phyloP scores from a whole-genome alignment of 192 early-diverging fungal species.

The Dissophora globulifera region DNA sequence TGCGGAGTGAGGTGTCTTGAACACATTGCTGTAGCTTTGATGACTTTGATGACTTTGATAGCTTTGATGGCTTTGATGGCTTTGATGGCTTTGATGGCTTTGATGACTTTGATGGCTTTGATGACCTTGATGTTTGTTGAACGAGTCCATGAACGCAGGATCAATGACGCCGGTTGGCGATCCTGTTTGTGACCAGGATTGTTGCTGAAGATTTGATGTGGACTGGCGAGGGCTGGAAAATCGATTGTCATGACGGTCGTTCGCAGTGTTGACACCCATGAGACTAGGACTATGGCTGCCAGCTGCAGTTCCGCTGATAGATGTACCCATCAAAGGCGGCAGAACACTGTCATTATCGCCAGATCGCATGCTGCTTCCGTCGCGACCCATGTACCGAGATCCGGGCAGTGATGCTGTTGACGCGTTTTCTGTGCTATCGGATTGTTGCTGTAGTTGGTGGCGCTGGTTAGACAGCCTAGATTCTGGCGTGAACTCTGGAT shows the following conservation, averaged over 20 bases:
- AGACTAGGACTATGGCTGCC: conserved; percentile 13
- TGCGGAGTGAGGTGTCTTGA: conserved; percentile 1
- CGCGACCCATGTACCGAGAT: conserved; percentile 20
- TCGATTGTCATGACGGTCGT: conserved; percentile 20
- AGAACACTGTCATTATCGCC: not conserved
- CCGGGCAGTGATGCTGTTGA: conserved; percentile 32
- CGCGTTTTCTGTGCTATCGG: conserved; percentile 11
- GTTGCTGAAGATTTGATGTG: not conserved
- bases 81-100: too few species aligned
- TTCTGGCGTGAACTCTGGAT: conserved; percentile 10
- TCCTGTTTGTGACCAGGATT: not conserved
- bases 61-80: not conserved
- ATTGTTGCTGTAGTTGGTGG: not conserved
- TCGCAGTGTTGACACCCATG: conserved; percentile 15
- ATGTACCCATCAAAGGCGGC: conserved; percentile 11
- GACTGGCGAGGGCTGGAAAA: conserved; percentile 20
- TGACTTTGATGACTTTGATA: not conserved
- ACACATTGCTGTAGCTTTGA: not conserved
- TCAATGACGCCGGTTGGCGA: not conserved
- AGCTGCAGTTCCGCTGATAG: not conserved
- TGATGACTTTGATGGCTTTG: too few species aligned
- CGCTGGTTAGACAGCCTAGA: not conserved
- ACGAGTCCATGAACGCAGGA: not conserved
- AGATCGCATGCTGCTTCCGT: not conserved
- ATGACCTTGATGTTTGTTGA: too few species aligned